phyloP scores from a whole-genome alignment of 148 eudicot species.

The Chenopodium formosanum region DNA sequence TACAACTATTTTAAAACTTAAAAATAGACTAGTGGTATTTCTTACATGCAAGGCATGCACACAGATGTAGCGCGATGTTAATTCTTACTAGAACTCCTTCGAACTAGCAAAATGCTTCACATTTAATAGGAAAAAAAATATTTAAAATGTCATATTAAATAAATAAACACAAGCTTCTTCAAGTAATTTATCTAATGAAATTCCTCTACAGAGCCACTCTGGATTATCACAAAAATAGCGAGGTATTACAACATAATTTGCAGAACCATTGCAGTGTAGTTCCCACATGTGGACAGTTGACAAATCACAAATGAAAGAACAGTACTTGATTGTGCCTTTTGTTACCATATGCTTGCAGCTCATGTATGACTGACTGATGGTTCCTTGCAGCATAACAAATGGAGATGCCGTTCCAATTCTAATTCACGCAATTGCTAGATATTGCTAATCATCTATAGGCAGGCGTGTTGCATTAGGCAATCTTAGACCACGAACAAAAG shows the following conservation, averaged over 20 bases:
- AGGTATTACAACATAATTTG: background rate
- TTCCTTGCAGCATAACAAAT: background rate
- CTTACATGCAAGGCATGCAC: no score
- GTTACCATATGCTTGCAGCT: background rate
- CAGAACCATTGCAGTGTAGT: background rate
- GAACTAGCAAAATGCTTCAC: no score
- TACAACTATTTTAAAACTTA: no score
- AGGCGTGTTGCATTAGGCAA: slow-evolving; percentile 59
- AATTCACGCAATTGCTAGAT: background rate
- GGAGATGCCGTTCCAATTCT: background rate
- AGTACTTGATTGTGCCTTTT: background rate
- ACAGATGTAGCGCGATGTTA: no score
- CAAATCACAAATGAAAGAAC: background rate
- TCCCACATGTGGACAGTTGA: background rate
- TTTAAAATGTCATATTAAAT: no score
- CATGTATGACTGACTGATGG: background rate
- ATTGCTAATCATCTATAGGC: slow-evolving; percentile 37
- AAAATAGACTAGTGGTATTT: no score
- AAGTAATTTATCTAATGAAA: background rate
- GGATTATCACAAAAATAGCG: background rate
- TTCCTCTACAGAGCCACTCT: background rate
- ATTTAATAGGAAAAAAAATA: no score
- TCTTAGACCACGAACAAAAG: slow-evolving; percentile 55
- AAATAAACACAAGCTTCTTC: no score
- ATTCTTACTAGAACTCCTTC: no score